Base-by-base conservation (phyloP, 1,284 basidiomycete species). In the Ustilago trichophora region DNA sequence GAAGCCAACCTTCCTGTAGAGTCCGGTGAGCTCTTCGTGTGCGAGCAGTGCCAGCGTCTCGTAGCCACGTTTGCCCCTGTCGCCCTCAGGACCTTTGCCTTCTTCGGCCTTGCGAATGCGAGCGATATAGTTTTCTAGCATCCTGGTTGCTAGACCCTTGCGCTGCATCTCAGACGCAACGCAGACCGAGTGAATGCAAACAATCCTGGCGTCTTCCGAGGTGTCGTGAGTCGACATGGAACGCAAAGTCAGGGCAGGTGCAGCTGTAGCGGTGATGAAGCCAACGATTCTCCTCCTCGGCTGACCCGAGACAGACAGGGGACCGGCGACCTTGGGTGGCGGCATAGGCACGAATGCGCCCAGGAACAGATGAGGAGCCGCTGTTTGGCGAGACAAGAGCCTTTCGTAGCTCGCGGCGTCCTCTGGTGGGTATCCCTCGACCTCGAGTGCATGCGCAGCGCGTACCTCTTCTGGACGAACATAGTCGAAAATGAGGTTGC, bases 171-270 rank as follows among this genome's bases (percentile, higher is more conserved):
- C 64, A 27, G 54, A 54, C 15, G 71, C 63, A 16, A 81, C 77
- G 47, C 72, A 71, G 32, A 81, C 62, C 36, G 64, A 64, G 40
- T 78, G 76, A 16, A 81, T 73, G 51, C 79, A 81, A 24, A 81
- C 77, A 36, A 80, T 66, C 24, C 63, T 63, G 0, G 79, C 77
- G 26, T 76, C 65, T 10, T 60, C 56, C 26, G 66, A 73, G 5
- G 64, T 54, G 49, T 66, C 70, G 55, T 74, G 74, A 9, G 49
- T 67, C 25, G 72, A 73, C 58, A 80, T 72, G 55, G 73, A 62
- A 9, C 72, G 56, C 9, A 72, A 55, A 3, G 78, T 74, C 22
- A 73, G 54, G 2, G 77, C 76, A 11, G 77, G 63, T 2, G 78
- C 63, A 11, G 78, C 78, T 6, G 78, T 80, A n/a, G 55, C 76